Conservation (phyloP, 139 green algal genomes). For the Chlamydomonas schloesseri region DNA sequence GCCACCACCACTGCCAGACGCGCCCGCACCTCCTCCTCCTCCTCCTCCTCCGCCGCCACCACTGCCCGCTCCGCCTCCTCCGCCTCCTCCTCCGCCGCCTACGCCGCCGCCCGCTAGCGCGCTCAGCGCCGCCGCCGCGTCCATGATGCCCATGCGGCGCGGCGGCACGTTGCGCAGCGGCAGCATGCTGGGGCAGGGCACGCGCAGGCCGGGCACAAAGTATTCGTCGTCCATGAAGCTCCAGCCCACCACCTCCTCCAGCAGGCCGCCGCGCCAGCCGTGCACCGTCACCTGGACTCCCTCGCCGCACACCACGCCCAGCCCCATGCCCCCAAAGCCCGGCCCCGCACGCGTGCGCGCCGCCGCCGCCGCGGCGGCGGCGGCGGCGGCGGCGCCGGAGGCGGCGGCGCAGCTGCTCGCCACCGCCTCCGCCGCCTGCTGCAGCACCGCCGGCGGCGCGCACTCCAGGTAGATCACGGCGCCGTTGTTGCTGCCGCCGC, state of each 20-base stretch:
- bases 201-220: conserved; percentile 5
- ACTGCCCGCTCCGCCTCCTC: too few relatives aligned
- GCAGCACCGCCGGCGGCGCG: background rate
- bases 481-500: background rate
- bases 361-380: background rate
- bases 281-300: conserved; percentile 21
- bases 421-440: too few relatives aligned
- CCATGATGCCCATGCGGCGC: too few relatives aligned
- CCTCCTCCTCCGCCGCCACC: background rate
- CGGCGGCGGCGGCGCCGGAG: background rate
- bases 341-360: too few relatives aligned
- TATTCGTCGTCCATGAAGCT: conserved; percentile 3
- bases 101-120: too few relatives aligned
- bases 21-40: too few relatives aligned
- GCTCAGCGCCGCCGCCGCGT: too few relatives aligned
- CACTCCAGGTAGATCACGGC: conserved; percentile 27
- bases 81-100: background rate
- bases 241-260: conserved; percentile 36
- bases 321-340: too few relatives aligned
- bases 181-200: conserved; percentile 25
- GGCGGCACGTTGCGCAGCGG: conserved; percentile 6
- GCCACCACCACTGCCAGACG: too few relatives aligned
- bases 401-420: too few relatives aligned
- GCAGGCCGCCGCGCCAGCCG: conserved; percentile 9
- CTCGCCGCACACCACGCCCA: conserved; percentile 14